Base-by-base conservation (phyloP, 2,329 filamentous ascomycete species). In the Zymoseptoria crescenta region DNA sequence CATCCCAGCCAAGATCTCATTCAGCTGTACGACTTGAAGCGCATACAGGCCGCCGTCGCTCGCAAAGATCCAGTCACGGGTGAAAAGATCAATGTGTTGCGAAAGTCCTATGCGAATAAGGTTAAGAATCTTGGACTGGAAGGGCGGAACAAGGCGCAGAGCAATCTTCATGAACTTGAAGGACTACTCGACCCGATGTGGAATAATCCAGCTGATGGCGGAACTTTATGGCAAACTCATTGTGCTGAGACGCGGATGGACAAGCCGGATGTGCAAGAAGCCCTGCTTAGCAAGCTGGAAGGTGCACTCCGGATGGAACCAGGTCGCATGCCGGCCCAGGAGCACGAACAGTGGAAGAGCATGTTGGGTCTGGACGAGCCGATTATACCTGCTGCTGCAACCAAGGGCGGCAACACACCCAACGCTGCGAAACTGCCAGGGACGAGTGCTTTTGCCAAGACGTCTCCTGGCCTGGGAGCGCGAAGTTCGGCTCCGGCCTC, bases 1-100 rank as follows among this genome's bases (percentile, higher is more conserved):
- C 81, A 84, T 68, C 77, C 79, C 55, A 77, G 79, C 62, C 75
- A 84, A 68, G 81, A 87, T 73, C 74, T 87, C 59, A 77, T 87
- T 61, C 77, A 79, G 55, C 75, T 85, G 58, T 87, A 85, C 73
- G 77, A 78, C 57, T 73, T 87, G 61, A 76, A 80, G 62, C 71
- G 75, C 41, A 76, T 86, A 57, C 81, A 83, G 61, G 77, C 77
- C 64, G 83, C 79, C 56, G 83, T 87, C 62, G 82, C 81, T 60
- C 76, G 84, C 56, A 79, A 75, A 54, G 82, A 87, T 69, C 82
- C 83, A 16, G 71, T 77, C 20, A 85, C 83, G n/a, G 83, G 83
- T 61, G 83, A 85, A 68, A 87, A 87, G 74, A 86, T 79, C 62
- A 80, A 86, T 72, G 81, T 83, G 69, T 75, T 87, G 49, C 77